Base-by-base conservation (phyloP, 2,329 filamentous ascomycete genomes). In the Blumeria graminis region DNA sequence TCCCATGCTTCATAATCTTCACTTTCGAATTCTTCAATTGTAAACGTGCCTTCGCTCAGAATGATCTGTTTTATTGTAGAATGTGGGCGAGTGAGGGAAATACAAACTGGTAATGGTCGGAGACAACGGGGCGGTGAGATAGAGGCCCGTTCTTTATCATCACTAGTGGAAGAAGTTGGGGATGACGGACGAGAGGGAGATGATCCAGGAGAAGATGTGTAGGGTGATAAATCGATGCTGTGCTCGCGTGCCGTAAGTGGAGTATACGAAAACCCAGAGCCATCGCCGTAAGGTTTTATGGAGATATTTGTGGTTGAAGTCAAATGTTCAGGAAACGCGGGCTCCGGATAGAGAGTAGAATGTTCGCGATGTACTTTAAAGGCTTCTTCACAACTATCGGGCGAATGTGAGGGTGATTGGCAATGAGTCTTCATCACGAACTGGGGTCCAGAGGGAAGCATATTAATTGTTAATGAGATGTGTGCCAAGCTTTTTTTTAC, bases 251-350 rank as follows among this genome's bases (percentile, higher is more conserved):
- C 64, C 43, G 64, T 60, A 28, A 65, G 61, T n/a, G 62, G 65
- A 35, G 62, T 60, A 57, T 68, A 69, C 55, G 62, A 66, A 58
- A 70, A 67, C 22, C 62, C 60, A 16, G 57, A 60, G 3, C 66
- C 68, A 54, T 64, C 62, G 53, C 63, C 66, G 60, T 65, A 61
- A 1, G 72, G 71, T 55, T 66, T 69, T 55, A 75, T 74, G 57
- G 67, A 69, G 11, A 69, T 67, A 52, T 70, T 68, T 51, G 67
- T 58, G 11, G 57, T 64, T 61, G 57, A 67, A 63, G 62, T 67
- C 61, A 18, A 28, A 28, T 18, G 33, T 10, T 48, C 14, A 6
- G 16, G 16, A 48, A 48, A 28, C 16, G 9, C 13, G 45, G 22
- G 16, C 33, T 59, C 57, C 39, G 55, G 48, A 28, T 2, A 28